Percentiles rank a stretch among this genome's conserved stretches.
phyloP scores from a whole-genome alignment of 2,329 filamentous ascomycete species.

The Colletotrichum sp. region DNA sequence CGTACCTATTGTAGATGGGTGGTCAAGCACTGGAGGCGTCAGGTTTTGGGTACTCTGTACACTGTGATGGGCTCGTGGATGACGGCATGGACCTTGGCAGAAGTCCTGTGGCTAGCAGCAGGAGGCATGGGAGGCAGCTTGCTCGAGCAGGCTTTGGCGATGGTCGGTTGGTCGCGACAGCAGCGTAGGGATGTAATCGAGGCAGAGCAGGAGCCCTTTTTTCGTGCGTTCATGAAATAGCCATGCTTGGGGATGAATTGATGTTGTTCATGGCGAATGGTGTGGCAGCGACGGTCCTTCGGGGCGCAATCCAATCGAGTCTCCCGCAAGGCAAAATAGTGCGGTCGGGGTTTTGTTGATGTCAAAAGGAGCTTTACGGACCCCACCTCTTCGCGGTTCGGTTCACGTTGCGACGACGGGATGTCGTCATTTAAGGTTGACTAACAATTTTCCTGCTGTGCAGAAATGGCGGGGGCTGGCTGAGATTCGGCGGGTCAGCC shows the following conservation, averaged over 20 bases:
- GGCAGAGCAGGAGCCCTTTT: background rate
- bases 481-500: background rate
- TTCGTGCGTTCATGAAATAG: background rate
- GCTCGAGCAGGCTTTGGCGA: background rate
- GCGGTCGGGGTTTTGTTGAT: background rate
- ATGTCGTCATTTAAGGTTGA: background rate
- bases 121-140: background rate
- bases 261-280: background rate
- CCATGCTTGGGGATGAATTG: fast-evolving
- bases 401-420: background rate
- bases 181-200: background rate
- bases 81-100: background rate
- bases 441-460: background rate
- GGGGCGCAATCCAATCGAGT: background rate
- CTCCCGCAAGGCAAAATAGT: background rate
- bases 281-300: background rate
- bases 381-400: background rate
- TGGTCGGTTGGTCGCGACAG: background rate
- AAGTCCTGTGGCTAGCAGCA: background rate
- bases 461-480: background rate
- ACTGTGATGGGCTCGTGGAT: background rate
- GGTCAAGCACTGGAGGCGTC: background rate
- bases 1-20: background rate
- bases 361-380: background rate
- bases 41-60: background rate